These are phyloP conservation scores for Crotalaria pallida DNA, from an alignment of 306 rosid species.

Conservation along the genomic window DNA sequence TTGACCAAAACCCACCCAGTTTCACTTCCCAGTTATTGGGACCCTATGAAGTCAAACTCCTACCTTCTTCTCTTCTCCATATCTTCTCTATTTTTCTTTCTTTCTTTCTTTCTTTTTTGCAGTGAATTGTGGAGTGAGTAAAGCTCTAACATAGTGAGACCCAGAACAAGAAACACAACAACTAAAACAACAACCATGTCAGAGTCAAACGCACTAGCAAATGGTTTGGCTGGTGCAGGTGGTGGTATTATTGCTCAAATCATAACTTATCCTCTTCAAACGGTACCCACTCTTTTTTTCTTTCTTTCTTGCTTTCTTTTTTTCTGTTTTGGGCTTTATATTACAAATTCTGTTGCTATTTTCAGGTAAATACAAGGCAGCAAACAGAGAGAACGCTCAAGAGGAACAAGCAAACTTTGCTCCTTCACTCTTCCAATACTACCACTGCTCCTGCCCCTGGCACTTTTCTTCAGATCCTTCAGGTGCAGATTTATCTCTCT, in stretches of 20 bases:
- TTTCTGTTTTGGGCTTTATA: not conserved
- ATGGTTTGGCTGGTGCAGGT: constrained; percentile 83
- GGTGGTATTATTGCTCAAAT: constrained; percentile 82
- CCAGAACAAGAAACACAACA: not conserved
- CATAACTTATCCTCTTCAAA: constrained; percentile 80
- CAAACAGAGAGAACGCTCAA: constrained; percentile 77
- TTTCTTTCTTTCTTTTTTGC: no score
- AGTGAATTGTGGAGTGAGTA: not conserved
- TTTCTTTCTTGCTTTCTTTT: not conserved
- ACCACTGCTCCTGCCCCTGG: constrained; percentile 9
- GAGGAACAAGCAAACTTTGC: constrained; percentile 24
- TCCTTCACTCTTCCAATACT: constrained; percentile 21
- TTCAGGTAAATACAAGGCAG: constrained; percentile 78
- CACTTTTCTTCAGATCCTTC: constrained; percentile 67
- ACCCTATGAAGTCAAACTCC: not conserved
- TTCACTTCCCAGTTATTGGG: no score
- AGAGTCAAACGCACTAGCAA: constrained; percentile 66
- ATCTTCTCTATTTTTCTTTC: no score
- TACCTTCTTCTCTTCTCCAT: not conserved
- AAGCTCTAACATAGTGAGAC: not conserved
- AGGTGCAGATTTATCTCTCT: constrained; percentile 28
- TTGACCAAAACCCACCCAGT: no score
- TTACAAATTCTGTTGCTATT: not conserved
- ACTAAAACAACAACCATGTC: constrained; percentile 18
- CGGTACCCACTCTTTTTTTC: constrained; percentile 27